Conservation (phyloP, 2,329 filamentous ascomycete genomes). For the Setomelanomma holmii region DNA sequence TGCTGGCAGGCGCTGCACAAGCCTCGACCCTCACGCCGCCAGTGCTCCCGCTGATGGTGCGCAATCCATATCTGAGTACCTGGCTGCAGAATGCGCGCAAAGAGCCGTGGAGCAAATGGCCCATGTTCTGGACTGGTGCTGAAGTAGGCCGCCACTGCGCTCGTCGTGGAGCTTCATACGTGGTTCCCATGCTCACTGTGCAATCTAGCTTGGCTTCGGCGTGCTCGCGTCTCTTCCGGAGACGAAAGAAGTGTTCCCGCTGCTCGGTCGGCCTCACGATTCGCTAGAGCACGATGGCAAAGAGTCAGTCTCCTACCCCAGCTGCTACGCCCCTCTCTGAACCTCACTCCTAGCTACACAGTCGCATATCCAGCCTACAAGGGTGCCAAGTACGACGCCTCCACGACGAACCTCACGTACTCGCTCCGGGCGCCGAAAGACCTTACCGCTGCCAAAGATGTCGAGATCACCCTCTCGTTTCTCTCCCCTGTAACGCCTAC, state of each 20-base stretch:
- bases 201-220: constrained; percentile 63
- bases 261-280: constrained; percentile 71
- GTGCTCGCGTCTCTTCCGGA: constrained; percentile 68
- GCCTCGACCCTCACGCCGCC: constrained; percentile 64
- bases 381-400: constrained; percentile 71
- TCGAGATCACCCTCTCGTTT: constrained; percentile 69
- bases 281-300: constrained; percentile 56
- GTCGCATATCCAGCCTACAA: constrained; percentile 65
- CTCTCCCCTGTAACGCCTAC: constrained; percentile 82
- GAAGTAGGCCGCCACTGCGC: constrained; percentile 54
- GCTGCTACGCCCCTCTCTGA: too few relatives aligned
- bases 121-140: constrained; percentile 81
- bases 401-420: constrained; percentile 74
- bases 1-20: constrained; percentile 52
- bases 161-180: too few relatives aligned
- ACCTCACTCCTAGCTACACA: too few relatives aligned
- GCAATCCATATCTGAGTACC: constrained; percentile 60
- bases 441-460: constrained; percentile 44
- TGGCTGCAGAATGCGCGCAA: constrained; percentile 71
- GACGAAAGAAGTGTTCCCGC: constrained; percentile 66
- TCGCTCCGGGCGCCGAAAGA: constrained; percentile 57
- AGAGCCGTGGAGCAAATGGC: constrained; percentile 82
- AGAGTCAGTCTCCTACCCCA: too few relatives aligned
- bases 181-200: constrained; percentile 25
- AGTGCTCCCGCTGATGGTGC: constrained; percentile 58